Base-by-base conservation (phyloP, 208 protist species). In the Trypanosomatidae sp. region DNA sequence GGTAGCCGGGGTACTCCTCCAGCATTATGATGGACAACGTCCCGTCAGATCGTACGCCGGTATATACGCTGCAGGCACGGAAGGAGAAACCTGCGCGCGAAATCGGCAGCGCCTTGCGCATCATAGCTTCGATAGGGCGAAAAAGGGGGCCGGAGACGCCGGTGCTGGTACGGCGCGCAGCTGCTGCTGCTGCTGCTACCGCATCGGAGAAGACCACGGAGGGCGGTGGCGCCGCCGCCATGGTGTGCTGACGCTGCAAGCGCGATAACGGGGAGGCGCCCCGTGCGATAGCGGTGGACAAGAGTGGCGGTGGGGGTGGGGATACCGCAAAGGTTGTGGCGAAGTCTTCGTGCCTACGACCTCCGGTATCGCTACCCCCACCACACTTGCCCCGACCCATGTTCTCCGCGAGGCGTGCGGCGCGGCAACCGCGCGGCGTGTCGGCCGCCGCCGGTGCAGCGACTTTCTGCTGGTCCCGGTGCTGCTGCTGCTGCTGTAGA, bases 1-100 rank as follows among this genome's bases (percentile, higher is more conserved):
- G 25, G 66, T 25, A 52, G 36, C 59, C 44, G 2, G 62, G 75
- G 62, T 74, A 71, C 15, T 71, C 68, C 69, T 71, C 69, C 62
- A 79, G 33, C 69, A 74, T 66, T 5, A 74, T 39, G 19, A 74
- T 41, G n/a, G 69, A 67, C 41, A 74, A 43, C 28, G 62, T 74
- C 15, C 69, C 69, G 30, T 71, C 69, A 30, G 49, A 41, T 19
- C 68, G 68, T 64, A 79, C 52, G 19, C 55, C 64, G 9, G 69
- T 74, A 36, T 62, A 74, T 33, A 79, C 55, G 58, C 69, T 73
- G 55, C 62, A 74, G 15, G 58, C 52, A 28, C 71, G 52, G 15
- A 55, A 59, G 66, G 44, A 69, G 69, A 70, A 79, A 19, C 69
- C 64, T 30, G 56, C 75, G 55, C 75, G 59, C 9, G 25, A 55